Percentiles rank a stretch among this genome's conserved stretches.
Evolutionary conservation across 805 yeast species (phyloP).

Genomic region (Wickerhamomyces rabaulensis): DNA sequence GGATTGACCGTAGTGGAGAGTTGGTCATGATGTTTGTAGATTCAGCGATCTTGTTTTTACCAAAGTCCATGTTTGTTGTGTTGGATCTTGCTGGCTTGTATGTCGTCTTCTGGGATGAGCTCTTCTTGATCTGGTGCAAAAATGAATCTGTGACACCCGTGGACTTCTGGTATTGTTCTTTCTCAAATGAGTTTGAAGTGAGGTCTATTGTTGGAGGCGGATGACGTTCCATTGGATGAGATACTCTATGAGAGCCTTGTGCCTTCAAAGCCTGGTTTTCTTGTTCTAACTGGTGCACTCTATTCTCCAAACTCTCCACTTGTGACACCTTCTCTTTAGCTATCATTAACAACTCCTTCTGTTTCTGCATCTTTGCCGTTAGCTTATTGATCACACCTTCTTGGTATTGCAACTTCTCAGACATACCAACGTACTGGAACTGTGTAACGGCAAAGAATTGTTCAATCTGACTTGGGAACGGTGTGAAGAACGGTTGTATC

Average conservation of each 20-base stretch:
- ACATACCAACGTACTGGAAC: slow-evolving; percentile 19
- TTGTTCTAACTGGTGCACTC: slow-evolving; percentile 8
- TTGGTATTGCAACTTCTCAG: slow-evolving; percentile 17
- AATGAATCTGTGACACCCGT: slow-evolving; percentile 13
- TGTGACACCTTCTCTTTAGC: slow-evolving; percentile 21
- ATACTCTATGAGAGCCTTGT: not conserved
- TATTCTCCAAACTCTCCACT: slow-evolving; percentile 10
- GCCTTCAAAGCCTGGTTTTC: slow-evolving; percentile 7
- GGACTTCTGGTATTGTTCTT: slow-evolving; percentile 1
- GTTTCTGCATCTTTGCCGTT: slow-evolving; percentile 16
- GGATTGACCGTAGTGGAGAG: slow-evolving; percentile 6
- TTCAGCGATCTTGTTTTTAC: slow-evolving; percentile 18
- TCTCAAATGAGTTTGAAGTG: slow-evolving; percentile 15
- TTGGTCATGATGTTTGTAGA: slow-evolving; percentile 17
- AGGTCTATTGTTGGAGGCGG: slow-evolving; percentile 20
- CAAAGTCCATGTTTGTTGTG: slow-evolving; percentile 6
- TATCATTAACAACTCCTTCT: slow-evolving; percentile 15
- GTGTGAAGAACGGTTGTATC: slow-evolving; percentile 17
- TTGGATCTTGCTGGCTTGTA: not conserved
- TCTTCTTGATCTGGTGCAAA: slow-evolving; percentile 15
- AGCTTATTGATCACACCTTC: slow-evolving; percentile 10
- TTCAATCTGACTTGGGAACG: slow-evolving; percentile 20
- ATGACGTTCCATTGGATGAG: not conserved
- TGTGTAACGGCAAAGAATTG: slow-evolving; percentile 20
- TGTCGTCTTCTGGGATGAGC: slow-evolving; percentile 10